phyloP scores from a whole-genome alignment of 2,329 filamentous ascomycete species.

The Sarocladium strictum region DNA sequence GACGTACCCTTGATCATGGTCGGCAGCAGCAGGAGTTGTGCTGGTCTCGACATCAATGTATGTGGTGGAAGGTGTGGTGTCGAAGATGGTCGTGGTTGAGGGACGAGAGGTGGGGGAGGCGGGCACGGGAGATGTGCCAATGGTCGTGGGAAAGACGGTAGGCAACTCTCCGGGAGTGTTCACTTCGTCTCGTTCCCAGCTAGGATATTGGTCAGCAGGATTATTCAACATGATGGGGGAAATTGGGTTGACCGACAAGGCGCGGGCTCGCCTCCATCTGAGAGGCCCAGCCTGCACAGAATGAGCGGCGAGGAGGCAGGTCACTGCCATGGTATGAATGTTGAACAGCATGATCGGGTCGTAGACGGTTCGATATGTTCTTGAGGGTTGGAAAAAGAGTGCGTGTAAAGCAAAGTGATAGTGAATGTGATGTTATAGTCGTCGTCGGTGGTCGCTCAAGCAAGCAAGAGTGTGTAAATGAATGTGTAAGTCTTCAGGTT shows the following conservation, averaged over 20 bases:
- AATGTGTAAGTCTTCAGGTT: conserved; percentile 1
- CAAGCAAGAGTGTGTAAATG: neutral
- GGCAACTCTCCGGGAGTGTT: conserved; percentile 7
- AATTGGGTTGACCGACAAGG: conserved; percentile 18
- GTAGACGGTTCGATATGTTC: neutral
- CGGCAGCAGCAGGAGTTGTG: neutral
- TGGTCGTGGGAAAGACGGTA: neutral
- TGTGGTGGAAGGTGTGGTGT: neutral
- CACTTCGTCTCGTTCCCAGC: conserved; percentile 5
- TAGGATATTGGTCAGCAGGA: neutral
- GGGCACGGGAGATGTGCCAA: neutral
- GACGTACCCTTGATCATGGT: neutral
- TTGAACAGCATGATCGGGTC: conserved; percentile 18
- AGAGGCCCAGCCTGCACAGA: conserved; percentile 29
- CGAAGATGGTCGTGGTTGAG: neutral
- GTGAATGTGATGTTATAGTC: conserved; percentile 7
- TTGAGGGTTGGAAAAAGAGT: neutral
- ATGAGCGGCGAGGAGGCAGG: conserved; percentile 23
- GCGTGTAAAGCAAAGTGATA: conserved; percentile 10
- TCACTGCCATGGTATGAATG: conserved; percentile 15
- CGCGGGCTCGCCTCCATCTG: conserved; percentile 18
- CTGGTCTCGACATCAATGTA: neutral
- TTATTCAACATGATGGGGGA: neutral
- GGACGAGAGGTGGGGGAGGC: neutral
- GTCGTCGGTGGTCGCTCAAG: neutral